Base-by-base conservation (phyloP, 176 grass and related monocot species). In the Aechmea fasciata region DNA sequence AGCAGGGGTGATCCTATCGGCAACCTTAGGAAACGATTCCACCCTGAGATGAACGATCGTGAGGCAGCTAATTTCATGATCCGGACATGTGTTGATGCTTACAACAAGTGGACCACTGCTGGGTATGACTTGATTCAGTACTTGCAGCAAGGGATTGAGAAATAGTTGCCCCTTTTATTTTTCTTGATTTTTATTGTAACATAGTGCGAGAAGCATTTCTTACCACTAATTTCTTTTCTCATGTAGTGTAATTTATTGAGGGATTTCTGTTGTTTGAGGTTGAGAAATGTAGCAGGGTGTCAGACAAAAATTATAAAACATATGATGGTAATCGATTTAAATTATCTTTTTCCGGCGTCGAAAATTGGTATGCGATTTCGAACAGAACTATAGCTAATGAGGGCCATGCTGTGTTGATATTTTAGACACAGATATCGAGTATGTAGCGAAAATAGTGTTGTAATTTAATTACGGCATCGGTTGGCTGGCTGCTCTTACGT, bases 111-210 rank as follows among this genome's bases (percentile, higher is more conserved):
- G 94, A 88, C 84, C 22, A 99, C 94, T 5, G 89, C 94, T 68
- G 94, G 94, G 48, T 99, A 99, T 57, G 94, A 99, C 82, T 90
- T 93, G 86, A 99, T 99, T 65, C 94, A 99, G 69, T 99, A 99
- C 74, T 79, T 99, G 74, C 94, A 99, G 82, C 94, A 99, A 73
- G 87, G 94, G 22, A 99, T 99, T 49, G 94, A 99, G 66, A 99
- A 99, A 81, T 99, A 93, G 85, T 71, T 51, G 29, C n/a, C 22
- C 78, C 65, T 64, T 57, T 76, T 47, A 3, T 79, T 76, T 85
- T 75, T 69, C 82, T 59, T 59, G 54, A 18, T 17, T 59, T 59
- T 14, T 59, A 59, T 59, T 41, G 33, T 41, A 41, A 41, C 33
- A 59, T 59, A 17, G 54, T 12, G 19, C 14, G 10, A 17, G 54